Evolutionary conservation across 2,329 filamentous ascomycete genomes (phyloP), one percentile per base, ranked within the genome.

Genomic region (Paecilomyces sp.): DNA sequence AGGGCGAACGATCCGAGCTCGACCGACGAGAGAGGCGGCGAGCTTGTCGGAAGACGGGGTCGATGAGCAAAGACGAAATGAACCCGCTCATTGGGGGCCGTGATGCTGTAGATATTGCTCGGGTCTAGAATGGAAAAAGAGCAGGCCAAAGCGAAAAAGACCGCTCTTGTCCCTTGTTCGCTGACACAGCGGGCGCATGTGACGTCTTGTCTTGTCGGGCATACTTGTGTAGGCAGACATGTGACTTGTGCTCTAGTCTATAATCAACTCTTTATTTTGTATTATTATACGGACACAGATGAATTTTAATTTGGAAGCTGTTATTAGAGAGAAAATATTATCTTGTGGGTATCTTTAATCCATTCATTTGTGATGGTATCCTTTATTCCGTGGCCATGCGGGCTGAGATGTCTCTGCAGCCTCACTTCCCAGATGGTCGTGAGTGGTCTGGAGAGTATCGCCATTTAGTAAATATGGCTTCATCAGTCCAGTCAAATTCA

Each of bases 71-170:
- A 50, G 77, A 77, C 31, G 70, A 71, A 57, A 79, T 70, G 56
- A 76, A 75, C 65, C 73, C 72, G 68, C 72, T 79, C 77, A 80
- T 80, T 71, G 67, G 71, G 67, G 66, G 64, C 64, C 62, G 57
- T 33, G 62, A 47, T 47, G 41, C 15, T 47, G 59, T 41, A 56
- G 61, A 62, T 68, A 65, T 63, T 57, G 61, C 57, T 60, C n/a
- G 61, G 59, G 54, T 57, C 58, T 28, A 56, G 31, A n/a, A 47
- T 61, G 41, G 18, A 12, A 36, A 56, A 11, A 8, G 47, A 34
- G 28, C 25, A 24, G 54, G 33, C 47, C 30, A 51, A 11, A 36
- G 30, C 25, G 57, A 33, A 11, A 33, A 55, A 28, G 47, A 9
- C 18, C 53, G 65, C 63, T 55, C 67, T 64, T 12, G 58, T 12